Evolutionary conservation across 2,329 filamentous ascomycete species (phyloP), one percentile per base, ranked within the genome.

Genomic region (Epichloe brachyelytri): DNA sequence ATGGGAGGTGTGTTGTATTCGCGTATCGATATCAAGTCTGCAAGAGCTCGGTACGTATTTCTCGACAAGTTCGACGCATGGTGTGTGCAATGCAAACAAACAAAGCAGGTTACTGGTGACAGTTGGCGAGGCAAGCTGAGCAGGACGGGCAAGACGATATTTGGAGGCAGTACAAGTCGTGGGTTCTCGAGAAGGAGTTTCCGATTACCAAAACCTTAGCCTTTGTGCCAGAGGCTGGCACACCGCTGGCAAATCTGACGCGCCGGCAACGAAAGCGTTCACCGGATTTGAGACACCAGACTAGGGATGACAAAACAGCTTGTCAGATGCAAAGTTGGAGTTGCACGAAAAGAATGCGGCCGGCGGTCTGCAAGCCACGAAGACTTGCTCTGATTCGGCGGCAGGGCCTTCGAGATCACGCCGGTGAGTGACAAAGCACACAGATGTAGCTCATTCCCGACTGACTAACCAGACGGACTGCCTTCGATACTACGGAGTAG

Each of bases 41-140:
- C 12, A 34, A 45, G 45, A 38, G 45, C 34, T 53, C 45, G 26
- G 40, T 43, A 46, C 44, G 44, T 37, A 39, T 43, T 17, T 43
- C 22, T 38, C 39, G 44, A 43, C 52, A 45, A 43, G 34, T 14
- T 36, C 43, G 30, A 45, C 38, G 46, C 55, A 57, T 57, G 49
- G 17, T 54, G 53, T 19, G 38, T 34, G 19, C 15, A 8, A 17
- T 17, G 48, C 33, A 19, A 43, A 38, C 30, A 14, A 14, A 50
- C 39, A 46, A 41, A 40, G 15, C 38, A 22, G 19, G 45, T 46
- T 15, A 17, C 19, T 17, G 33, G 20, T n/a, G 43, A 36, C 43
- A 36, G 33, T 43, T 46, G 26, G 19, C 38, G 37, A 34, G 40
- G 33, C 26, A 26, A 22, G 36, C n/a, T 14, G 19, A 6, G 37